phyloP scores from a whole-genome alignment of 2,329 filamentous ascomycete genomes.

The Polytolypa hystricis region DNA sequence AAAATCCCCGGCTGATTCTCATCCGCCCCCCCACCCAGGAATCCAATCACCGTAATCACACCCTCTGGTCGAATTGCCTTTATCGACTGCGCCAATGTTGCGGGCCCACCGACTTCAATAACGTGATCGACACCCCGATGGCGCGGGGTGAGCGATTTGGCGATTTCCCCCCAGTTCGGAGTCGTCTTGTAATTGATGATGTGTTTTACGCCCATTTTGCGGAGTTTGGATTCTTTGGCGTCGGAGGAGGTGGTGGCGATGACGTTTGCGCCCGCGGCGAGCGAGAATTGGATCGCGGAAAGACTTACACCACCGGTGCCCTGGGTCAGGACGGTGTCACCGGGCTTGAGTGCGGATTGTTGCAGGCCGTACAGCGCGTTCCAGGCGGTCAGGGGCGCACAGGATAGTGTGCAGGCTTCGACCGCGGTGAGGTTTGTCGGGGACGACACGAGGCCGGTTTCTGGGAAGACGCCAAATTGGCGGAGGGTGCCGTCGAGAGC shows the following conservation, averaged over 20 bases:
- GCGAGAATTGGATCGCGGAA: conserved; percentile 30
- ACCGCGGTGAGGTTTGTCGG: conserved; percentile 45
- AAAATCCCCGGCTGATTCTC: conserved; percentile 42
- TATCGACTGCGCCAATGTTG: conserved; percentile 48
- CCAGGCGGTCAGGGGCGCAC: conserved; percentile 55
- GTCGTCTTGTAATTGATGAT: conserved; percentile 51
- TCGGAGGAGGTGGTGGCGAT: conserved; percentile 50
- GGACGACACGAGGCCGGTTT: conserved; percentile 54
- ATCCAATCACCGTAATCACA: conserved; percentile 46
- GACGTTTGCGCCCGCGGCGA: conserved; percentile 41
- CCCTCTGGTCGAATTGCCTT: conserved; percentile 45
- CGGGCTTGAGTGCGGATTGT: conserved; percentile 38
- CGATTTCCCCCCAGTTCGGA: conserved; percentile 49
- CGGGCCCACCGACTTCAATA: conserved; percentile 54
- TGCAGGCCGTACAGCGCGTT: conserved; percentile 52
- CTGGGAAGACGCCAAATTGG: conserved; percentile 55
- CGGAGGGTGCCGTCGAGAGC: conserved; percentile 56
- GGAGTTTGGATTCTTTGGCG: conserved; percentile 43
- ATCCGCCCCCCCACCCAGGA: conserved; percentile 39
- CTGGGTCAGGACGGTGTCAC: conserved; percentile 47
- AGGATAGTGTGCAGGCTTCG: conserved; percentile 49
- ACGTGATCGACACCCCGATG: conserved; percentile 51
- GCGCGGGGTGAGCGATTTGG: conserved; percentile 39
- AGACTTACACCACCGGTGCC: conserved; percentile 49
- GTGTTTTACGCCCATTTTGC: conserved; percentile 46